Conservation (phyloP, 2,329 filamentous ascomycete species). For the Ascochyta rabiei region DNA sequence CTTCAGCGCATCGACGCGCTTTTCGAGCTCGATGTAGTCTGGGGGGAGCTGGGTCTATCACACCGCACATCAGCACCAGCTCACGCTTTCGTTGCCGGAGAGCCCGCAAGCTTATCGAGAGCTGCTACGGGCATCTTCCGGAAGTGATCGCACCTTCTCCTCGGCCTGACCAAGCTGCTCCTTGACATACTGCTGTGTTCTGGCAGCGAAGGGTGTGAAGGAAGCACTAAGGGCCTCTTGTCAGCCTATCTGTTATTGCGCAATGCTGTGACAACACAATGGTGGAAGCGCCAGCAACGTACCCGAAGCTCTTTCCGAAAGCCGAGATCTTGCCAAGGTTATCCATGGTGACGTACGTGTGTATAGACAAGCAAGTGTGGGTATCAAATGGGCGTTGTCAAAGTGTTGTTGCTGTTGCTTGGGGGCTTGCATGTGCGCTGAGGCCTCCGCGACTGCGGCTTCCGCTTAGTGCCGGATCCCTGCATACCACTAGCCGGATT, state of each 20-base stretch:
- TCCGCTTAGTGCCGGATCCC: slow-evolving; percentile 24
- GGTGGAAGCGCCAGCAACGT: slow-evolving; percentile 36
- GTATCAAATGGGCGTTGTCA: slow-evolving; percentile 11
- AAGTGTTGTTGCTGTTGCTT: slow-evolving; percentile 22
- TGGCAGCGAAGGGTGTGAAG: slow-evolving; percentile 89
- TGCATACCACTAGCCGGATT: slow-evolving; percentile 18
- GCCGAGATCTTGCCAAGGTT: slow-evolving; percentile 75
- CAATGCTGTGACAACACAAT: slow-evolving; percentile 10
- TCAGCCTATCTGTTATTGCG: slow-evolving; percentile 39
- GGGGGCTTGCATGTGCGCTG: slow-evolving; percentile 37
- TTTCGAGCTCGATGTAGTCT: slow-evolving; percentile 98
- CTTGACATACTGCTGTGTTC: slow-evolving; percentile 96
- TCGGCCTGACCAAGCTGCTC: slow-evolving; percentile 95
- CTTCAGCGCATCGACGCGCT: slow-evolving; percentile 96
- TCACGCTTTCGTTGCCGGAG: background rate
- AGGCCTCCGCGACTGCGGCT: slow-evolving; percentile 18
- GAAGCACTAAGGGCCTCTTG: slow-evolving; percentile 68
- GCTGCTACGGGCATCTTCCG: background rate
- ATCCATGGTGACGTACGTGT: slow-evolving; percentile 60
- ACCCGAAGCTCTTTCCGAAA: slow-evolving; percentile 75
- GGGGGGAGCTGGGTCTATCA: slow-evolving; percentile 88
- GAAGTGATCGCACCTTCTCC: slow-evolving; percentile 72
- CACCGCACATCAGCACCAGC: slow-evolving; percentile 27
- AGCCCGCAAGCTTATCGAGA: background rate
- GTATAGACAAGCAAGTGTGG: background rate